Percentiles rank a stretch among this genome's conserved stretches.
Conservation (phyloP, 305 asterid genomes). For the Solanum chacoense region DNA sequence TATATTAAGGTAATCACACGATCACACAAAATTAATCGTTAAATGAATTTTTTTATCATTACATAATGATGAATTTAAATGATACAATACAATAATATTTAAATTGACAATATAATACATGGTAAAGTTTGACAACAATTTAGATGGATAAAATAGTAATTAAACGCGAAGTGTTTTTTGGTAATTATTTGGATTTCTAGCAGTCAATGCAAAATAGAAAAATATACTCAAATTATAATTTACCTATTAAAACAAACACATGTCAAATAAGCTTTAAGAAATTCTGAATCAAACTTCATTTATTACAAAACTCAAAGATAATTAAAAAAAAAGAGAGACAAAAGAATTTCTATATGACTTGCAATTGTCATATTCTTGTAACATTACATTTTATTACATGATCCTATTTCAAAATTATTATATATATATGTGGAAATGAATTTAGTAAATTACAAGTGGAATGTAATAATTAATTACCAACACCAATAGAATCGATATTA, state of each 20-base stretch:
- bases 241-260: not conserved
- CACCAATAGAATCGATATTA: accelerated
- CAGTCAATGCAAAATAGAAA: not conserved
- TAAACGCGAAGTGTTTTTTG: not conserved
- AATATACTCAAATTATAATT: not conserved
- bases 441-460: not conserved
- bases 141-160: not conserved
- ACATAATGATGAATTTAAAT: too few relatives aligned
- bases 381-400: not conserved
- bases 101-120: too few relatives aligned
- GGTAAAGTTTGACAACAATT: not conserved
- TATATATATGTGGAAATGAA: not conserved
- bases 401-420: not conserved
- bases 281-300: not conserved
- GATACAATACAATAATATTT: too few relatives aligned
- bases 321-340: not conserved
- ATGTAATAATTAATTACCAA: not conserved
- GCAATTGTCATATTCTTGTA: too few relatives aligned
- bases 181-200: not conserved
- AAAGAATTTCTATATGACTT: not conserved
- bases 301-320: not conserved
- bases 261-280: not conserved
- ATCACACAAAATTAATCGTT: too few relatives aligned
- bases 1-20: too few relatives aligned
- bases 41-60: too few relatives aligned